Evolutionary conservation across 805 yeast species (phyloP).

Genomic region (Diddensiella caesifluorescens): DNA sequence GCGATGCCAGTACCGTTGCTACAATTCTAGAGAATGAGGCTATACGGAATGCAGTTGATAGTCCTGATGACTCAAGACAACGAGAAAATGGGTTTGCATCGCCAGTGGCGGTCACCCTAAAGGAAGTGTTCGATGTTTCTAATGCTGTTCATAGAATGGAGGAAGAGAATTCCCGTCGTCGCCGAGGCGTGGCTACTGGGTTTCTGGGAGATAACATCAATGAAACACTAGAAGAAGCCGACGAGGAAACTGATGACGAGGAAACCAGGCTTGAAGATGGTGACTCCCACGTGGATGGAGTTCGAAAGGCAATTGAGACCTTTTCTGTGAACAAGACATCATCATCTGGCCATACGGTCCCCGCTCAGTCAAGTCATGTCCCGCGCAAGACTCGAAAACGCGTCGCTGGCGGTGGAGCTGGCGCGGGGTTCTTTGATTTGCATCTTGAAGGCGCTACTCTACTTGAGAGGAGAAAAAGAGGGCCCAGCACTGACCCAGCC

Average conservation of each 20-base stretch:
- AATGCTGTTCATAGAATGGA: slow-evolving; percentile 81
- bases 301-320: slow-evolving; percentile 9
- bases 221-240: slow-evolving; percentile 30
- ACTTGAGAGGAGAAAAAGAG: slow-evolving; percentile 44
- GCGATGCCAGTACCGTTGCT: background rate
- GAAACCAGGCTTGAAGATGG: too few relatives aligned
- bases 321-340: slow-evolving; percentile 13
- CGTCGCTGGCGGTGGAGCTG: slow-evolving; percentile 13
- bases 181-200: slow-evolving; percentile 20
- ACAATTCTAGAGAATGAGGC: slow-evolving; percentile 4
- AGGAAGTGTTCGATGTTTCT: slow-evolving; percentile 82
- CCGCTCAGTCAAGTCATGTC: slow-evolving; percentile 4
- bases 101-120: slow-evolving; percentile 58
- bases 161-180: slow-evolving; percentile 46
- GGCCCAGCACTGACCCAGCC: background rate
- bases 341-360: slow-evolving; percentile 2
- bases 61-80: background rate
- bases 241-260: slow-evolving; percentile 21
- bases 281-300: slow-evolving; percentile 2
- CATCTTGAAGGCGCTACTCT: slow-evolving; percentile 61
- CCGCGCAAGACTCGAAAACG: slow-evolving; percentile 14
- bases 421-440: slow-evolving; percentile 43
- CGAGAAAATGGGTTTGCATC: slow-evolving; percentile 25
- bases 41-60: background rate
- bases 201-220: slow-evolving; percentile 29